Base-by-base conservation (phyloP, 2,329 filamentous ascomycete species). In the Didymella lethalis region DNA sequence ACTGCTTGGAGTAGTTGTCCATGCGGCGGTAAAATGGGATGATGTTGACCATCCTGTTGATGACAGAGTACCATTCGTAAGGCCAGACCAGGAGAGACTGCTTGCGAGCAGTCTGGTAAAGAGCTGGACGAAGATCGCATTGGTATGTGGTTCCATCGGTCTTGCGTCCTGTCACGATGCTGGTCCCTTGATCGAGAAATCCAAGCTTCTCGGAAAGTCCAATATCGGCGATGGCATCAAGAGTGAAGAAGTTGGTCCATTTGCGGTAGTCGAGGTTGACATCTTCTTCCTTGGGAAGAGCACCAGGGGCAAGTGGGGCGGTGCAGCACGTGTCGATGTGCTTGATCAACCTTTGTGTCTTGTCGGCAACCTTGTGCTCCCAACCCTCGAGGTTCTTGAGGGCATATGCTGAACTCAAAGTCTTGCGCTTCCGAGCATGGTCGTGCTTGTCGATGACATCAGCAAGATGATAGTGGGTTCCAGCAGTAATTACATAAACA, bases 151-250 rank as follows among this genome's bases (percentile, higher is more conserved):
- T 75, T 11, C 84, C 85, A 59, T 84, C 79, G 53, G 78, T 78
- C 6, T 73, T 67, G 57, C 82, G 75, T 3, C 78, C 81, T 2
- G 72, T 75, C 36, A 80, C 75, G 8, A 75, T 66, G 57, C 85
- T 83, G 50, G 80, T 70, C 2, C 83, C 84, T 23, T 73, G 68
- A 44, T 85, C 83, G 2, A 86, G 76, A 60, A 85, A 82, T 0
- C 82, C 81, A 1, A 86, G 77, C n/a, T 75, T 77, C 51, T 84
- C 79, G 0, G 77, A 81, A 0, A 86, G 74, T 1, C 83, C 84
- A 67, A 86, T 86, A 52, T 86, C 82, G 16, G 81, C 83, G 49
- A 86, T 85, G 2, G 83, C 84, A 56, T 86, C 84, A 14, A 86
- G 75, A 0, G 82, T 83, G 68, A 86, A 86, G 74, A 83, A 84